These are phyloP conservation scores for Calonectria honghensis DNA, from an alignment of 2,329 filamentous ascomycete species.

Conservation along the genomic window DNA sequence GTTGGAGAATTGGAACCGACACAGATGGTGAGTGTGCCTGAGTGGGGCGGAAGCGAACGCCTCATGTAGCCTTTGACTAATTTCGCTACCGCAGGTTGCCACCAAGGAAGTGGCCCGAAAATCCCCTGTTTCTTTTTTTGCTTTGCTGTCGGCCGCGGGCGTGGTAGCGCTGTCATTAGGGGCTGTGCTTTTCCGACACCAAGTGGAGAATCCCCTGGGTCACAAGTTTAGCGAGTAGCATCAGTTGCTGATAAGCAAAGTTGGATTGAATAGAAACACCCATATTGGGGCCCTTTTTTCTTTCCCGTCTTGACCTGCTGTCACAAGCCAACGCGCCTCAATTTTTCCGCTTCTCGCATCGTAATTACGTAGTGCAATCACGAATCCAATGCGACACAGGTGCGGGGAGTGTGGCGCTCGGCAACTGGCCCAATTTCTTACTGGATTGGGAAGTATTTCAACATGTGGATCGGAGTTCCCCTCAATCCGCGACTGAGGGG, in stretches of 20 bases:
- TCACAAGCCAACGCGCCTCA: background rate
- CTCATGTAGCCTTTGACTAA: background rate
- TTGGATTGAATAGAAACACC: background rate
- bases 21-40: conserved; percentile 19
- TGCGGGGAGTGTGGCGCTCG: conserved; percentile 7
- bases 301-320: background rate
- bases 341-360: background rate
- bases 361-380: background rate
- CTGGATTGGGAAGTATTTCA: conserved; percentile 25
- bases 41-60: background rate
- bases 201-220: conserved; percentile 25
- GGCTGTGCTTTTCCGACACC: conserved; percentile 33
- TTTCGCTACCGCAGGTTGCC: background rate
- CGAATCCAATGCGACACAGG: background rate
- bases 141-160: conserved; percentile 23
- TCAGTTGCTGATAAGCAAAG: background rate
- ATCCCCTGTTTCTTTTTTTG: conserved; percentile 2
- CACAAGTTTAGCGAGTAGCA: conserved; percentile 9
- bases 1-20: conserved; percentile 31
- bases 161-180: conserved; percentile 30
- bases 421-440: conserved; percentile 33
- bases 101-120: conserved; percentile 1
- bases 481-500: conserved; percentile 7
- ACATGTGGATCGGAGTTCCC: conserved; percentile 7
- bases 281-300: background rate